phyloP scores from a whole-genome alignment of 306 rosid species.

The Inga oerstediana region DNA sequence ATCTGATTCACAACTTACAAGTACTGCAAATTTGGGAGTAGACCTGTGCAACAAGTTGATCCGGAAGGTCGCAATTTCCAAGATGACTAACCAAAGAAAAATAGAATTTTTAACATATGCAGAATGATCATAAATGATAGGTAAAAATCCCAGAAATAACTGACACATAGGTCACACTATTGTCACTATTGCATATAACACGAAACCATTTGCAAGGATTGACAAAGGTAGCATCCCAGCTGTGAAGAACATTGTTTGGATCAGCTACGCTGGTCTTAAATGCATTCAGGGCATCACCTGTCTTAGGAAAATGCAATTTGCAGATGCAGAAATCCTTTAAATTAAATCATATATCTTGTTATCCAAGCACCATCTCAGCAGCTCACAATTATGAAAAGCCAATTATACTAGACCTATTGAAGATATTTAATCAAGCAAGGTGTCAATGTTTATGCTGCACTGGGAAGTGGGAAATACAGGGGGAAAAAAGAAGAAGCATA shows the following conservation, averaged over 20 bases:
- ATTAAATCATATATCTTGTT: neutral
- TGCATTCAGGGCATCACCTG: conserved; percentile 70
- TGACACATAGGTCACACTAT: conserved; percentile 70
- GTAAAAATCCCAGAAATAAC: conserved; percentile 30
- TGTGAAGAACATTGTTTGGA: conserved; percentile 56
- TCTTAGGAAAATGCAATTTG: neutral
- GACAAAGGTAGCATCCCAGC: conserved; percentile 68
- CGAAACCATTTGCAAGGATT: conserved; percentile 86
- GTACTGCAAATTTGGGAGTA: conserved; percentile 59
- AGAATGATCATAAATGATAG: neutral
- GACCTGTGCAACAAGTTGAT: conserved; percentile 28
- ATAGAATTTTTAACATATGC: neutral
- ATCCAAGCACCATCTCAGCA: neutral
- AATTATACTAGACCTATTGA: neutral
- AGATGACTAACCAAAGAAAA: too few species aligned
- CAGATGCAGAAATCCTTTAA: neutral
- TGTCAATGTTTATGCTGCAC: neutral
- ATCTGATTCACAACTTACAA: conserved; percentile 51
- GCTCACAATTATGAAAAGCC: neutral
- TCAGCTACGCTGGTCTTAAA: conserved; percentile 53
- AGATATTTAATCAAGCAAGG: neutral
- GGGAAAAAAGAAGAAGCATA: neutral
- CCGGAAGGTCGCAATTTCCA: too few species aligned
- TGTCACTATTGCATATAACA: conserved; percentile 55
- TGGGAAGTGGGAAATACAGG: neutral